Evolutionary conservation across 306 rosid species (phyloP), one percentile per base, ranked within the genome.

Genomic region (Hippophae gyantsensis): DNA sequence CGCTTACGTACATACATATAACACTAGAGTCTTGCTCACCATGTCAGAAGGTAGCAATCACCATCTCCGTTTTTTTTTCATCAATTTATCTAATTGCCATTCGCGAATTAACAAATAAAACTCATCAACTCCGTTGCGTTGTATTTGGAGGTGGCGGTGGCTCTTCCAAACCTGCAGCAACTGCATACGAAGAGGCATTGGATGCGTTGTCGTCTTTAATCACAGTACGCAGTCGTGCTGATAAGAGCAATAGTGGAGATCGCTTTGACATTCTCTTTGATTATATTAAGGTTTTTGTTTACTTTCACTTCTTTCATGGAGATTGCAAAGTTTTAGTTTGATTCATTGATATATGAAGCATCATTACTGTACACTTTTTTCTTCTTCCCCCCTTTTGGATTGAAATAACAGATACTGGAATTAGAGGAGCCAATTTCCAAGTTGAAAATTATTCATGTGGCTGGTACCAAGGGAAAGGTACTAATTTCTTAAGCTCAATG

Each of bases 401-500:
- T 13, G 52, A 50, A 66, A 32, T 47, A 25, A 9, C 55, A 92
- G 98, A 87, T 87, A 47, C 84, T 90, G 47, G 98, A 90, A 54
- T 81, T 90, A 69, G 96, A 90, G 68, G 96, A 87, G 78, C 62
- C 86, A 10, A 81, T 87, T 73, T 78, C 85, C 2, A 56, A 75
- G 63, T 69, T 92, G 96, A 92, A 92, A 89, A 59, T 92, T 61
- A 85, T 92, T 63, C 98, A 92, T 68, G 95, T 87, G 48, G 98
- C 98, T 73, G 98, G 98, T 14, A 92, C 96, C 68, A 92, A 92
- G 76, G 96, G 98, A 57, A 92, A 92, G 98, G 98, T 92, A 81
- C 54, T 45, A 56, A 48, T 51, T 40, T 43, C 38, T 7, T 13
- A 9, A 12, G 14, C 26, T 5, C 6, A 49, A 13, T 49, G 53